Conservation (phyloP, 495 filamentous ascomycete genomes). For the Staphylotrichum tortipilum region DNA sequence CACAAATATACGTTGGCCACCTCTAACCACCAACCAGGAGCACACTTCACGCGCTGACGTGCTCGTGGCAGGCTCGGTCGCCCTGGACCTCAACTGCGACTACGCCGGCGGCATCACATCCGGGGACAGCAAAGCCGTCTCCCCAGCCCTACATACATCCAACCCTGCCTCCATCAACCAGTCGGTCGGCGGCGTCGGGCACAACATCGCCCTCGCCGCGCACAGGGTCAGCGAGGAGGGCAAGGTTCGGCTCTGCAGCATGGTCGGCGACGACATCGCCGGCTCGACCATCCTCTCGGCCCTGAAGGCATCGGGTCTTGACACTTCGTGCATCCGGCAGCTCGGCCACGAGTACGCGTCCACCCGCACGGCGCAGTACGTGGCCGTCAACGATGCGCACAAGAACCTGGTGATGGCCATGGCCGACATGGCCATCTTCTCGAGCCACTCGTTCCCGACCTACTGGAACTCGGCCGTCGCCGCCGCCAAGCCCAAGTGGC, state of each 20-base stretch:
- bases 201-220: conserved; percentile 78
- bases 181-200: conserved; percentile 86
- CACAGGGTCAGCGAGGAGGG: conserved; percentile 40
- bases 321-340: conserved; percentile 52
- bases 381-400: conserved; percentile 74
- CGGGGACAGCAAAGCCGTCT: conserved; percentile 4
- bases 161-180: conserved; percentile 75
- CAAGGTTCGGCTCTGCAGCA: conserved; percentile 59
- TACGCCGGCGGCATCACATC: conserved; percentile 31
- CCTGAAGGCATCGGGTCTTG: conserved; percentile 54
- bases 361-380: conserved; percentile 75
- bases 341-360: conserved; percentile 40
- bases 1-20: no score
- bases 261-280: conserved; percentile 66
- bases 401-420: conserved; percentile 80
- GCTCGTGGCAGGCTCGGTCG: conserved; percentile 83
- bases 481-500: conserved; percentile 54
- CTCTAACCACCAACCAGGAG: no score
- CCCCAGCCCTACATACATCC: conserved; percentile 66
- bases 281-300: conserved; percentile 60
- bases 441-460: conserved; percentile 38
- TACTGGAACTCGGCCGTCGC: conserved; percentile 54
- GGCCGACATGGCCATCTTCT: conserved; percentile 89
- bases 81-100: conserved; percentile 81
- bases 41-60: conserved; percentile 46